Evolutionary conservation across 495 filamentous ascomycete species (phyloP), one percentile per base, ranked within the genome.

Genomic region (Hypoxylon lenormandii): DNA sequence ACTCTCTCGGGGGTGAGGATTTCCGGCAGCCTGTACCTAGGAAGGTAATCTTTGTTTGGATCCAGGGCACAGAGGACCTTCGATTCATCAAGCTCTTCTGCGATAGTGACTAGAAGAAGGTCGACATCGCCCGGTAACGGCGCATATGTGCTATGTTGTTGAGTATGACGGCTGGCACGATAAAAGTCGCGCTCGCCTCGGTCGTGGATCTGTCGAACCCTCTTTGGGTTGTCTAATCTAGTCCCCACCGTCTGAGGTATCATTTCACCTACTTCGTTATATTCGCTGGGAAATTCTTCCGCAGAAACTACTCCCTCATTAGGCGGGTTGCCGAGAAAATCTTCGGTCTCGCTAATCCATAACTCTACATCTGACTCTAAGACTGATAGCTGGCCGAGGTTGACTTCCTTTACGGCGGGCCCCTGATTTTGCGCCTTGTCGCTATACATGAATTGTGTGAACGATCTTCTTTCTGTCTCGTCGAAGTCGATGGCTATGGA

Each of bases 1-100:
- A 71, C 28, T 8, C 26, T 57, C 23, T 53, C 19, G 1, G 38
- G 37, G 3, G 43, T 61, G 26, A 71, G 56, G 5, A 66, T 62
- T 1, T 16, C 1, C 1, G 1, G 22, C 6, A 71, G 45, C 13
- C 36, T 48, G 15, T 43, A 7, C 3, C 62, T 61, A 0, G 68
- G 61, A 1, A 70, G 36, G 12, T 48, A 70, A 2, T 0, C 11
- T 15, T 52, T 66, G 10, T 10, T 53, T 16, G 23, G 1, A 33
- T 47, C 60, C 3, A 64, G 21, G 40, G 3, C 49, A 28, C 54
- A 63, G 0, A 0, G 4, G 3, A 55, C 48, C 13, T 49, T 13
- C 11, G 43, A 10, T 2, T 0, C 0, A n/a, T 69, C 66, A 22
- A 69, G 19, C 11, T 60, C n/a, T 43, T 36, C 10, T 36, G 7